phyloP scores from a whole-genome alignment of 768 basidiomycete species.

The Macrolepiota dolichaula region DNA sequence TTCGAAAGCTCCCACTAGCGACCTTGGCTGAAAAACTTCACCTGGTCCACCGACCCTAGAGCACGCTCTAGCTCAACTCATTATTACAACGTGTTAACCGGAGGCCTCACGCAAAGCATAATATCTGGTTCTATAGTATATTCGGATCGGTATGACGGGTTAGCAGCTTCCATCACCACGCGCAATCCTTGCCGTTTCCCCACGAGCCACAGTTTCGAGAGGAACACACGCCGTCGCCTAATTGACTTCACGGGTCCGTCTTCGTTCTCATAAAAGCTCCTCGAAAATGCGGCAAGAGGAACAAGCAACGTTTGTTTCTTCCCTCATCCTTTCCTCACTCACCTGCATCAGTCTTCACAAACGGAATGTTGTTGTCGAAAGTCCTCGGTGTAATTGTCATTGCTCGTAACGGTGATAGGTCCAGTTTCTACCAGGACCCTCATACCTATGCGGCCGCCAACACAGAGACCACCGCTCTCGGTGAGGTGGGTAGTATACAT shows the following conservation, averaged over 20 bases:
- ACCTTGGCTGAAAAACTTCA: background rate
- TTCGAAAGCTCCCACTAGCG: background rate
- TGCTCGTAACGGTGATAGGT: constrained; percentile 76
- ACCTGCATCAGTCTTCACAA: constrained; percentile 13
- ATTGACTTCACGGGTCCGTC: background rate
- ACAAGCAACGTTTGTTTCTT: constrained; percentile 18
- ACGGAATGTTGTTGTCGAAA: constrained; percentile 44
- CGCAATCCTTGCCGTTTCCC: constrained; percentile 14
- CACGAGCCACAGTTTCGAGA: constrained; percentile 6
- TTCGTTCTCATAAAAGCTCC: constrained; percentile 18
- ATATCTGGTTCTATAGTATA: constrained; percentile 1
- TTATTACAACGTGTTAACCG: constrained; percentile 6
- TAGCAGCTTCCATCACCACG: constrained; percentile 20
- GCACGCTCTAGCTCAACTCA: background rate
- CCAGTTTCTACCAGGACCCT: constrained; percentile 69
- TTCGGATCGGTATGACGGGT: constrained; percentile 10
- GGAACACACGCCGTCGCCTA: background rate
- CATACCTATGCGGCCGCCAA: constrained; percentile 57
- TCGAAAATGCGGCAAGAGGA: constrained; percentile 13
- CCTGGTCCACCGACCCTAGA: background rate
- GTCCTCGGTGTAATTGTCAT: constrained; percentile 78
- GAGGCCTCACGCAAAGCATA: constrained; percentile 10
- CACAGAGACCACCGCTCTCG: constrained; percentile 73
- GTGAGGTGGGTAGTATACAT: constrained; percentile 46
- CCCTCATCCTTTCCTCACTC: constrained; percentile 15